Evolutionary conservation across 2,329 filamentous ascomycete species (phyloP).

Genomic region (Pseudogymnoascus sp.): DNA sequence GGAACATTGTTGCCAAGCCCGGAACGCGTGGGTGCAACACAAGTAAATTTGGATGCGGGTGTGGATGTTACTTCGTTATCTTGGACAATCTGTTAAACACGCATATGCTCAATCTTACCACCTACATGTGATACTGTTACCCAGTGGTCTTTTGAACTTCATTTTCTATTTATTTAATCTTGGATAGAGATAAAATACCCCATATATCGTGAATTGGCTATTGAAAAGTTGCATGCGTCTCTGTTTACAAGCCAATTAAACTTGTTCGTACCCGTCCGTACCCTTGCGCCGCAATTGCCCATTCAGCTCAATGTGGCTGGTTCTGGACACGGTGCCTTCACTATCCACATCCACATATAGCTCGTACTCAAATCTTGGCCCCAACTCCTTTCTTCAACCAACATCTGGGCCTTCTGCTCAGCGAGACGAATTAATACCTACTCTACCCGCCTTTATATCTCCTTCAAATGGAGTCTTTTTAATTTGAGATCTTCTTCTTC

Average conservation of each 20-base stretch:
- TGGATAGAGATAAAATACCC: background rate
- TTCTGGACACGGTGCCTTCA: conserved; percentile 7
- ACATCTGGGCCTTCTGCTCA: conserved; percentile 3
- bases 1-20: background rate
- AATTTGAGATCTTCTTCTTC: background rate
- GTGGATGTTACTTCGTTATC: background rate
- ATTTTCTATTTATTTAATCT: background rate
- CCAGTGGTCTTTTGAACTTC: background rate
- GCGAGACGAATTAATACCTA: background rate
- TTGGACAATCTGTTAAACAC: background rate
- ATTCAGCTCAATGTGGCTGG: conserved; percentile 2
- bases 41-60: background rate
- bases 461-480: conserved; percentile 9
- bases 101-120: background rate
- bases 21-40: background rate
- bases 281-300: background rate
- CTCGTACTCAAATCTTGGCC: conserved; percentile 5
- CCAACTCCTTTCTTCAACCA: conserved; percentile 8
- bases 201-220: background rate
- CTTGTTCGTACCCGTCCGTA: background rate
- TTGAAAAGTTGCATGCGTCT: background rate
- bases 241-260: conserved; percentile 6
- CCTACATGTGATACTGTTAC: background rate
- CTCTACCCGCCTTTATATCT: background rate
- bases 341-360: background rate